phyloP scores from a whole-genome alignment of 176 grass and related monocot genomes.

The Musa beccarii region DNA sequence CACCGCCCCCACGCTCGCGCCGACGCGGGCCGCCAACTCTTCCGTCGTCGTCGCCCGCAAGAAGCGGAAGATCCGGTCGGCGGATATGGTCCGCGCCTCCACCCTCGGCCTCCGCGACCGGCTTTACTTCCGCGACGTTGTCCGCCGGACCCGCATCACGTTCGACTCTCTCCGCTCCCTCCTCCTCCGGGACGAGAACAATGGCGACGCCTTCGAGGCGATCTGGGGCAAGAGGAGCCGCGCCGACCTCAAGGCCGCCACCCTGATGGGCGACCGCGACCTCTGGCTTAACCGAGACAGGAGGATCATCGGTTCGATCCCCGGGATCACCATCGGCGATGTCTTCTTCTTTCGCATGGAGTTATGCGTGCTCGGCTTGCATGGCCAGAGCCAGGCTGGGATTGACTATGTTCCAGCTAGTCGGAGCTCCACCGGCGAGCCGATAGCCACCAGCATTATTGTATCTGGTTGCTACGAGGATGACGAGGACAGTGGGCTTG shows the following conservation, averaged over 20 bases:
- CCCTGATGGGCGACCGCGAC: constrained; percentile 65
- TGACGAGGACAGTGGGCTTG: constrained; percentile 72
- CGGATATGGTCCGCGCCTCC: constrained; percentile 88
- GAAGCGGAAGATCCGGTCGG: constrained; percentile 71
- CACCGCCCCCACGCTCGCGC: background rate
- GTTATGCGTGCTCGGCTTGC: constrained; percentile 79
- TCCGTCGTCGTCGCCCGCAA: constrained; percentile 34
- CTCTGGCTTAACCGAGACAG: constrained; percentile 92
- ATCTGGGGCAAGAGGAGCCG: constrained; percentile 24
- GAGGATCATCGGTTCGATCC: constrained; percentile 73
- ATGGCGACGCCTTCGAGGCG: constrained; percentile 29
- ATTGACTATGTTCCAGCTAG: constrained; percentile 66
- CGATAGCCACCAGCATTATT: constrained; percentile 85
- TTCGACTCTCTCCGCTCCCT: constrained; percentile 68
- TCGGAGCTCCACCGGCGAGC: constrained; percentile 58
- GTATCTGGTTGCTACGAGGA: constrained; percentile 98
- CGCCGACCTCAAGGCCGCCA: constrained; percentile 57
- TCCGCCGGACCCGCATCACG: constrained; percentile 86
- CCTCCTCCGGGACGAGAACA: constrained; percentile 55
- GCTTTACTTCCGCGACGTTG: constrained; percentile 83
- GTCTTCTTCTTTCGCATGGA: constrained; percentile 92
- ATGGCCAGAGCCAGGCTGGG: constrained; percentile 87
- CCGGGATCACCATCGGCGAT: constrained; percentile 72
- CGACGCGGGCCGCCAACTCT: constrained; percentile 1
- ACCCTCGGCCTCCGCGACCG: constrained; percentile 56